Evolutionary conservation across 768 basidiomycete genomes (phyloP), one percentile per base, ranked within the genome.

Genomic region (Phylloporus rhodoxanthus): DNA sequence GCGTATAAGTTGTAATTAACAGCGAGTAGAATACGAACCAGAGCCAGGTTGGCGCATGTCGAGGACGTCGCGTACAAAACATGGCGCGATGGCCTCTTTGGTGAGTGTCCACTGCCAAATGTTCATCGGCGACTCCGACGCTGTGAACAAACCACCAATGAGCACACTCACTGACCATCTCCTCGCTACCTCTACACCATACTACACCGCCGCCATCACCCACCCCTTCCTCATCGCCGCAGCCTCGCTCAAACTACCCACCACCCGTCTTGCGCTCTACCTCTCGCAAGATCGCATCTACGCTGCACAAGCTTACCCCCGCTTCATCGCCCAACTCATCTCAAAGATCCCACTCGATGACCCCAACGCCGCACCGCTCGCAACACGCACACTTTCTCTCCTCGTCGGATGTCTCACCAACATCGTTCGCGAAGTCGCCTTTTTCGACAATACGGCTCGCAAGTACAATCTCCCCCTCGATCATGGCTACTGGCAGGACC

Each of bases 201-300:
- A 41, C 0, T 84, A 81, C 61, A 19, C 57, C 13, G 67, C 68
- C 0, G 84, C 85, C 1, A 79, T 75, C 0, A 55, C 70, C 28
- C 81, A 85, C 47, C 62, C 75, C 0, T 89, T 88, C 65, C 75
- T 90, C n/a, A 56, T 60, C 2, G 66, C 75, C 15, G 83, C 84
- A 0, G 81, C 81, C 3, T 61, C 73, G 3, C 74, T 78, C 13
- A 71, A 72, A 3, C 73, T 89, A 17, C 66, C 73, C 7, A 50
- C 72, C 11, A 52, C 66, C 1, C 70, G 73, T 21, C 76, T 89
- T 14, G 72, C 75, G 1, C 68, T 81, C 42, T 88, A 81, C 77
- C 76, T 88, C 50, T 74, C 78, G 13, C 87, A 89, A 56, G 87
- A 89, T 62, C 76, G 80, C 43, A 77, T 84, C 48, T 89, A 88